phyloP scores from a whole-genome alignment of 2,329 filamentous ascomycete genomes.

The Botrytis elliptica region DNA sequence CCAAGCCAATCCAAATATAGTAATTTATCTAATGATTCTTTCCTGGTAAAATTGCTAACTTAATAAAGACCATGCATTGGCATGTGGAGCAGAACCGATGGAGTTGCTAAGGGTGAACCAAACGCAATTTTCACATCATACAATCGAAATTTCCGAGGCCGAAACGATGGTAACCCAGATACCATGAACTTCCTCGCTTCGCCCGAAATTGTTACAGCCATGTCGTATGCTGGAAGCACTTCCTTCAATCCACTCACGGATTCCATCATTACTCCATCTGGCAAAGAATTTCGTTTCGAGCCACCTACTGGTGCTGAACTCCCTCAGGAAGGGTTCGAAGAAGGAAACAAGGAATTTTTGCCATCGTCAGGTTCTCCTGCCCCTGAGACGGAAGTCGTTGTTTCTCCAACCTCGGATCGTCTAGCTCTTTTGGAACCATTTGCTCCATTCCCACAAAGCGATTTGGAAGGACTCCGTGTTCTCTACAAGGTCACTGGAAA shows the following conservation, averaged over 20 bases:
- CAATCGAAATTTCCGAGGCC: slow-evolving; percentile 96
- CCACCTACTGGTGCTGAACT: slow-evolving; percentile 71
- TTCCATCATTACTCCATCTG: slow-evolving; percentile 73
- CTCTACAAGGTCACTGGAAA: slow-evolving; percentile 97
- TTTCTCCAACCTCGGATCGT: slow-evolving; percentile 84
- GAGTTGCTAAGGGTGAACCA: slow-evolving; percentile 74
- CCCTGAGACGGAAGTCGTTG: slow-evolving; percentile 66
- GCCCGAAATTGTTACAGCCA: slow-evolving; percentile 93
- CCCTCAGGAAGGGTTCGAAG: slow-evolving; percentile 66
- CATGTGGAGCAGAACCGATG: slow-evolving; percentile 92
- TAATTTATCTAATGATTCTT: background rate
- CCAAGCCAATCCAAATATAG: background rate
- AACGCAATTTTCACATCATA: slow-evolving; percentile 98
- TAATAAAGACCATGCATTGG: slow-evolving; percentile 64
- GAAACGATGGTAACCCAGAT: slow-evolving; percentile 92
- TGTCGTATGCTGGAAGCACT: slow-evolving; percentile 88
- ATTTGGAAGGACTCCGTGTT: slow-evolving; percentile 76
- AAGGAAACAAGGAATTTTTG: slow-evolving; percentile 71
- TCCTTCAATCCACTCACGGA: slow-evolving; percentile 97
- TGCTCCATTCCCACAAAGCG: slow-evolving; percentile 71
- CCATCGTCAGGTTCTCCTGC: slow-evolving; percentile 73
- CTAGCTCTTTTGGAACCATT: slow-evolving; percentile 92
- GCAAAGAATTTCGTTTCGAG: slow-evolving; percentile 79
- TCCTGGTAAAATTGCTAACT: background rate
- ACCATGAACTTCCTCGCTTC: slow-evolving; percentile 99